Base-by-base conservation (phyloP, 371 early-diverging fungal genomes). In the Zopfochytrium polystomum region DNA sequence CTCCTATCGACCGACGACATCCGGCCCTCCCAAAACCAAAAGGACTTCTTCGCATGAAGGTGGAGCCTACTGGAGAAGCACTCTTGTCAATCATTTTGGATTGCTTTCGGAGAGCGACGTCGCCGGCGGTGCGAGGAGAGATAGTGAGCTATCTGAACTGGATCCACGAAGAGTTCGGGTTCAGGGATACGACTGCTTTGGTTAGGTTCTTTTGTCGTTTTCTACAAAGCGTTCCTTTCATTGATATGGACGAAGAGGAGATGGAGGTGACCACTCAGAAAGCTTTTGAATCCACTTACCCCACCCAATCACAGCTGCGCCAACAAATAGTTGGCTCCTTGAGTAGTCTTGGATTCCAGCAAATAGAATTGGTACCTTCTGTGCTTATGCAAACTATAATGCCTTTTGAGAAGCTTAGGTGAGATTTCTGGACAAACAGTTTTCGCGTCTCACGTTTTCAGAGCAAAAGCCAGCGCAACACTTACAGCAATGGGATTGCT, bases 141-240 rank as follows among this genome's bases (percentile, higher is more conserved):
- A 60, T 68, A 4, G 45, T 68, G 35, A 55, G 69, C 22, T 70
- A 60, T 45, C 45, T 76, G 33, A 63, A 65, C 7, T 76, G 73
- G 73, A 66, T 76, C 15, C 58, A 57, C 52, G 69, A 72, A 32
- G 62, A 71, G 26, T 55, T 64, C 32, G 73, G 73, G 2, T 65
- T 68, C 47, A 46, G 56, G 3, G 76, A 73, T 31, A 54, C 63
- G n/a, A 67, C 66, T 0, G 11, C 47, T 7, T 15, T 68, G 4
- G 35, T 68, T 38, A 57, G 65, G 25, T 9, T 44, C 1, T 53
- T 68, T 35, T 66, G 71, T 47, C 4, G 60, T 22, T 62, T 65
- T 55, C 44, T 75, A 13, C 70, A 66, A 33, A 44, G 30, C 6
- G 57, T 47, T n/a, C 56, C 55, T 2, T 61, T 43, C 51, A 6